Conservation (phyloP, 2,329 filamentous ascomycete species). For the Myriosclerotinia curreyana region DNA sequence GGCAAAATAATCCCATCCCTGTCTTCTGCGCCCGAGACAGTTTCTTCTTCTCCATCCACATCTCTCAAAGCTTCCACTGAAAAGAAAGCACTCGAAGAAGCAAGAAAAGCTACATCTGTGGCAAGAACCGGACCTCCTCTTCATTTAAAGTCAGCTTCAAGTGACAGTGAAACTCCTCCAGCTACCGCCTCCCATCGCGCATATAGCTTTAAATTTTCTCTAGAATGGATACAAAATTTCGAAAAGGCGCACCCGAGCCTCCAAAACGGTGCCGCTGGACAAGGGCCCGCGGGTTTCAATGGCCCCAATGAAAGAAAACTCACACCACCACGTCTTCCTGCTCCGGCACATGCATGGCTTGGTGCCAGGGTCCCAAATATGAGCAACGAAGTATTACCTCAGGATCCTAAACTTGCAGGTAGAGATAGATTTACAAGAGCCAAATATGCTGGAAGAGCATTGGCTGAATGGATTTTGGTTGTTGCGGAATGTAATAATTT, state of each 20-base stretch:
- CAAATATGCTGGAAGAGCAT: constrained; percentile 66
- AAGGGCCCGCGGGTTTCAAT: constrained; percentile 17
- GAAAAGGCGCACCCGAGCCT: constrained; percentile 34
- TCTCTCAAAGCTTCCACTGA: constrained; percentile 21
- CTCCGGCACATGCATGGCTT: constrained; percentile 65
- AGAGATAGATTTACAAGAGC: constrained; percentile 40
- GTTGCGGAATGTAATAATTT: constrained; percentile 79
- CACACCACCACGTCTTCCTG: constrained; percentile 65
- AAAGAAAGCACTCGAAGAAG: constrained; percentile 50
- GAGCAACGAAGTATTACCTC: constrained; percentile 32
- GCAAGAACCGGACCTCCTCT: constrained; percentile 42
- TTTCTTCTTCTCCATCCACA: constrained; percentile 21
- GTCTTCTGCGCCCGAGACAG: constrained; percentile 20
- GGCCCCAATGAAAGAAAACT: constrained; percentile 54
- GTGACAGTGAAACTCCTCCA: constrained; percentile 53
- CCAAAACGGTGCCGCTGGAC: constrained; percentile 13
- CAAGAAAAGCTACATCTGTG: constrained; percentile 51
- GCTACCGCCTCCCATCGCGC: constrained; percentile 43
- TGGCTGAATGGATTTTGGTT: constrained; percentile 75
- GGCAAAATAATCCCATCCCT: constrained; percentile 59
- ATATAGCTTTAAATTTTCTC: constrained; percentile 71
- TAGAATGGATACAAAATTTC: constrained; percentile 59
- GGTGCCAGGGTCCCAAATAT: constrained; percentile 39
- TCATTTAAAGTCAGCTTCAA: constrained; percentile 52
- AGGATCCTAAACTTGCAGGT: constrained; percentile 31